A percentile compares a stretch with the other conserved stretches of the same genome.
phyloP scores from a whole-genome alignment of 176 grass and related monocot species.

The Dendrocalamus sinicus region DNA sequence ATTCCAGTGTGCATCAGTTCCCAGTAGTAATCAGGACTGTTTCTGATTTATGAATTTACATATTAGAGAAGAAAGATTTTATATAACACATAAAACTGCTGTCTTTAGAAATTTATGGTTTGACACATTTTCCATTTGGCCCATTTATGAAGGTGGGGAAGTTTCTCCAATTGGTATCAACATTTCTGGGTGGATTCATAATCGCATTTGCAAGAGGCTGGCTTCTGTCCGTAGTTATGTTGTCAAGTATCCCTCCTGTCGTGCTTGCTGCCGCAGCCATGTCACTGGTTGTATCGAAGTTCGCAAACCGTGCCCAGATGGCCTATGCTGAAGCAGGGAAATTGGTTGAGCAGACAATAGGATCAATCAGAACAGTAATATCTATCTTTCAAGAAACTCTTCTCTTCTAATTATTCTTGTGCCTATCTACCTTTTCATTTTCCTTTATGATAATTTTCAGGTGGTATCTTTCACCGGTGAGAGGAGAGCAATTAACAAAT shows the following conservation, averaged over 20 bases:
- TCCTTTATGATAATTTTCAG: constrained; percentile 40
- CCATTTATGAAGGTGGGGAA: constrained; percentile 57
- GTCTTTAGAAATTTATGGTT: neutral
- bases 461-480: constrained; percentile 85
- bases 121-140: constrained; percentile 1
- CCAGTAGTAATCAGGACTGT: neutral
- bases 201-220: constrained; percentile 70
- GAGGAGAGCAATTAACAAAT: constrained; percentile 64
- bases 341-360: constrained; percentile 75
- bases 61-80: neutral
- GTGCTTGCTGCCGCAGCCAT: constrained; percentile 54
- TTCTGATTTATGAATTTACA: constrained; percentile 3
- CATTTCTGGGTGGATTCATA: constrained; percentile 64
- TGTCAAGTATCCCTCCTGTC: constrained; percentile 63
- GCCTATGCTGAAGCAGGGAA: constrained; percentile 78
- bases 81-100: neutral
- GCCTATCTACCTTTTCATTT: neutral
- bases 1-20: neutral
- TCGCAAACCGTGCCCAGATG: constrained; percentile 60
- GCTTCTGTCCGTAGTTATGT: constrained; percentile 66
- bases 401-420: constrained; percentile 3
- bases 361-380: constrained; percentile 75
- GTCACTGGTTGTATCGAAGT: constrained; percentile 59
- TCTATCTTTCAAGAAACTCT: constrained; percentile 12
- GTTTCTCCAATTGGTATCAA: constrained; percentile 63